These are phyloP conservation scores for Tylopilus subfusipes DNA, from an alignment of 768 basidiomycete species.

Conservation along the genomic window DNA sequence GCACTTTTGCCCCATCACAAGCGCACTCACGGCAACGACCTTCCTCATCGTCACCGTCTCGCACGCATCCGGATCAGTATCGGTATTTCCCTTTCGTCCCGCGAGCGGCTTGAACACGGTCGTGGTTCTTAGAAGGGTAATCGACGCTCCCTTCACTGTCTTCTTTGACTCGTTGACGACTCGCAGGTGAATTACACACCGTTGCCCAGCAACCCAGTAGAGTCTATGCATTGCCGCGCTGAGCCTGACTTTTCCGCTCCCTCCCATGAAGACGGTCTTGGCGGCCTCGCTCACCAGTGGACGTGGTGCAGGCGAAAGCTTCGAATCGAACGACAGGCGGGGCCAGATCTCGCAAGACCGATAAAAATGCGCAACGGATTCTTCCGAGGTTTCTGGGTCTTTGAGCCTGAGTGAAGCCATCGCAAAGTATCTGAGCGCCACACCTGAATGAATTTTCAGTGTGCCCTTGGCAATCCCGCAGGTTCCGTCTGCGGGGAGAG, in stretches of 20 bases:
- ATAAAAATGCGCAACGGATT: slow-evolving; percentile 88
- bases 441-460: slow-evolving; percentile 52
- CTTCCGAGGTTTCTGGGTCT: slow-evolving; percentile 52
- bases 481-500: slow-evolving; percentile 54
- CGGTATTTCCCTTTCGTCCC: slow-evolving; percentile 30
- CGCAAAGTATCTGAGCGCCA: slow-evolving; percentile 71
- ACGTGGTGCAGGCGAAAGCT: slow-evolving; percentile 57
- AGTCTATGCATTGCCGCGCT: slow-evolving; percentile 66
- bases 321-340: slow-evolving; percentile 54
- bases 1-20: slow-evolving; percentile 64
- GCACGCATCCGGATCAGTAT: slow-evolving; percentile 54
- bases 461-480: slow-evolving; percentile 57
- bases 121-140: slow-evolving; percentile 63
- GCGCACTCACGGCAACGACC: slow-evolving; percentile 58
- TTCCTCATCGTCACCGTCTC: slow-evolving; percentile 60
- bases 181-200: slow-evolving; percentile 60
- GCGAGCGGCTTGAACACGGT: slow-evolving; percentile 56
- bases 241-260: slow-evolving; percentile 60
- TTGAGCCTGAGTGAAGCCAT: slow-evolving; percentile 79
- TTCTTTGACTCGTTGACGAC: slow-evolving; percentile 69
- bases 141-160: slow-evolving; percentile 57
- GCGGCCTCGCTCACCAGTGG: slow-evolving; percentile 57
- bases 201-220: slow-evolving; percentile 81
- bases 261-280: slow-evolving; percentile 58
- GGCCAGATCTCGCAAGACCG: slow-evolving; percentile 80